Evolutionary conservation across 495 filamentous ascomycete species (phyloP).

Genomic region (Glutinoglossum americanum): DNA sequence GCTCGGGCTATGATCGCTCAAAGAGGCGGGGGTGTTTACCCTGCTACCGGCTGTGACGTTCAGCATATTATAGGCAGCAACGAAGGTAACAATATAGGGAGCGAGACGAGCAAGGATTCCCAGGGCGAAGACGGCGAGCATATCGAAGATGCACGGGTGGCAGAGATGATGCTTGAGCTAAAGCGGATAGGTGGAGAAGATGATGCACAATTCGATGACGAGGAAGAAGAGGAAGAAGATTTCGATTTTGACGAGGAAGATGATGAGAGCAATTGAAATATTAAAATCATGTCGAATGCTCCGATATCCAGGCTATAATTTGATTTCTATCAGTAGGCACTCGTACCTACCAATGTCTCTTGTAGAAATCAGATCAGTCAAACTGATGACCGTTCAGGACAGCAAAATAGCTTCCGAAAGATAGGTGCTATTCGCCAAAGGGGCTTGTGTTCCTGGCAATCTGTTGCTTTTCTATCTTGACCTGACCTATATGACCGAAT

Average conservation of each 20-base stretch:
- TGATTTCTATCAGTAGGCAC: too few relatives aligned
- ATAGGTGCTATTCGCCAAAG: too few relatives aligned
- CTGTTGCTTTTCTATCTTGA: too few relatives aligned
- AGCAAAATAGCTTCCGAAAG: too few relatives aligned
- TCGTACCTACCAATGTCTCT: too few relatives aligned
- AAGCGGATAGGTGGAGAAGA: constrained; percentile 7
- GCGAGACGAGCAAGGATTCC: constrained; percentile 1
- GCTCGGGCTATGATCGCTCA: constrained; percentile 13
- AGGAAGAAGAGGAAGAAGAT: constrained; percentile 6
- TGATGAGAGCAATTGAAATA: constrained; percentile 10
- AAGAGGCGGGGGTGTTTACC: constrained; percentile 1
- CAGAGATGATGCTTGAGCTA: not conserved
- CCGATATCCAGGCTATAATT: too few relatives aligned
- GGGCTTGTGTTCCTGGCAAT: too few relatives aligned
- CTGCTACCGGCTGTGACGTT: not conserved
- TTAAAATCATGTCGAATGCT: not conserved
- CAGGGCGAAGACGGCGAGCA: constrained; percentile 1
- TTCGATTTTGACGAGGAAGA: constrained; percentile 9
- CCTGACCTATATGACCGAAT: too few relatives aligned
- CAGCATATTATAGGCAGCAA: not conserved
- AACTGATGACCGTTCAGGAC: too few relatives aligned
- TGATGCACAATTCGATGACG: not conserved
- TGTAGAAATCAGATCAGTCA: too few relatives aligned
- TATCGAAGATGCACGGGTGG: not conserved
- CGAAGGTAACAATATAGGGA: not conserved